Conservation (phyloP, 192 early-diverging fungal species). For the Backusella tuberculispora region DNA sequence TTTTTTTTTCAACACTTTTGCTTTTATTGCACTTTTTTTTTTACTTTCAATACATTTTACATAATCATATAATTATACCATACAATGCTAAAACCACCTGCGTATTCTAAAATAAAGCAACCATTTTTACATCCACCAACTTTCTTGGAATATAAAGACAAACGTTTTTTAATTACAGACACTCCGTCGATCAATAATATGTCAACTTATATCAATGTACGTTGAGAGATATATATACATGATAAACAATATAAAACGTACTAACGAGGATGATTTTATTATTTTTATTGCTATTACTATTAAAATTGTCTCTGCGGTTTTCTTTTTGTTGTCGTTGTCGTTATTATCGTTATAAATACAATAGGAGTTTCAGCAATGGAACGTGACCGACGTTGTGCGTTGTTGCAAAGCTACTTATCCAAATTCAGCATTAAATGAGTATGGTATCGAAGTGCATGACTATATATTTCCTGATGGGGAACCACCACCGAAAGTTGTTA, state of each 20-base stretch:
- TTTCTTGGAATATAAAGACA: constrained; percentile 67
- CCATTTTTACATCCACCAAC: constrained; percentile 62
- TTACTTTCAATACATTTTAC: not conserved
- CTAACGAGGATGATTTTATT: not conserved
- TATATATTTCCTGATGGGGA: constrained; percentile 74
- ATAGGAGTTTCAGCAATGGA: constrained; percentile 68
- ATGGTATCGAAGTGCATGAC: constrained; percentile 73
- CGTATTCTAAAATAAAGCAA: constrained; percentile 12
- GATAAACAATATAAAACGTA: not conserved
- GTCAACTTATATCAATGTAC: constrained; percentile 65
- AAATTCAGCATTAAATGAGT: constrained; percentile 47
- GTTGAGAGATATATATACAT: not conserved
- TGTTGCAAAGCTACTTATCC: constrained; percentile 84
- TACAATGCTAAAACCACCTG: constrained; percentile 16
- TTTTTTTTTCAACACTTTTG: too few relatives aligned
- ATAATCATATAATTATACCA: not conserved
- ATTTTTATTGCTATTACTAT: not conserved
- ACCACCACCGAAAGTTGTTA: constrained; percentile 62
- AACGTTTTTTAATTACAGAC: constrained; percentile 79
- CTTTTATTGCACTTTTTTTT: not conserved
- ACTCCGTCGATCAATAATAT: constrained; percentile 73
- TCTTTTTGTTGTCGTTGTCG: not conserved
- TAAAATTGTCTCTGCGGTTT: not conserved
- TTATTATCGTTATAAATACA: not conserved
- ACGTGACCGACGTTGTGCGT: constrained; percentile 77